These are phyloP conservation scores for Colletotrichum navitas DNA, from an alignment of 2,329 filamentous ascomycete species.

Conservation along the genomic window DNA sequence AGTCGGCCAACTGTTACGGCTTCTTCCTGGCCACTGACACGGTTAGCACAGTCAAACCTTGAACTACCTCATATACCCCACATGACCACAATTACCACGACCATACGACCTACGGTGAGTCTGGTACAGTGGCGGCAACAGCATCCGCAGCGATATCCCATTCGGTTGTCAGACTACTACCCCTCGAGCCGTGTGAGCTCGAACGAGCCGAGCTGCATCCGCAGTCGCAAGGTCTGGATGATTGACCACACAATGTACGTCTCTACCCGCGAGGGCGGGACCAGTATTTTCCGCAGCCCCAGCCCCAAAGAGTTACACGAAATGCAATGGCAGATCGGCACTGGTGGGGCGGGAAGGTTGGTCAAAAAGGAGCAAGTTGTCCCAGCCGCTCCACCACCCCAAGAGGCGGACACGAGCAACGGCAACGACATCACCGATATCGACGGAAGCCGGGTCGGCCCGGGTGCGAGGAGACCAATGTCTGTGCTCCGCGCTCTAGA, in stretches of 20 bases:
- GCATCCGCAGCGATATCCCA: constrained; percentile 55
- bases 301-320: constrained; percentile 57
- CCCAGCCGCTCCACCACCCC: constrained; percentile 36
- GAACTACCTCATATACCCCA: constrained; percentile 62
- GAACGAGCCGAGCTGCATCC: constrained; percentile 51
- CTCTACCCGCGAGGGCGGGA: constrained; percentile 54
- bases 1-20: constrained; percentile 27
- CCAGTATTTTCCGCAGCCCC: constrained; percentile 53
- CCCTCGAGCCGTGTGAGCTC: constrained; percentile 46
- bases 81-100: constrained; percentile 59
- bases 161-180: constrained; percentile 56
- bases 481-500: constrained; percentile 10
- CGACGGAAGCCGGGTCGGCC: neutral
- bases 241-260: constrained; percentile 59
- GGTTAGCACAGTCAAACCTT: constrained; percentile 52
- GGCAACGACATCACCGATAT: constrained; percentile 26
- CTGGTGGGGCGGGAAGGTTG: constrained; percentile 48
- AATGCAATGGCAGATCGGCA: constrained; percentile 55
- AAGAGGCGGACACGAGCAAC: constrained; percentile 41
- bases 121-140: constrained; percentile 54
- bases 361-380: constrained; percentile 51
- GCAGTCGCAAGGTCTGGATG: constrained; percentile 56
- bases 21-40: constrained; percentile 23
- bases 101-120: constrained; percentile 55
- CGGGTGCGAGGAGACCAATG: neutral